A percentile compares a stretch with the other conserved stretches of the same genome.
These are phyloP conservation scores for Pneumocystis carinii DNA, from an alignment of 1,139 yeast species.

Conservation along the genomic window DNA sequence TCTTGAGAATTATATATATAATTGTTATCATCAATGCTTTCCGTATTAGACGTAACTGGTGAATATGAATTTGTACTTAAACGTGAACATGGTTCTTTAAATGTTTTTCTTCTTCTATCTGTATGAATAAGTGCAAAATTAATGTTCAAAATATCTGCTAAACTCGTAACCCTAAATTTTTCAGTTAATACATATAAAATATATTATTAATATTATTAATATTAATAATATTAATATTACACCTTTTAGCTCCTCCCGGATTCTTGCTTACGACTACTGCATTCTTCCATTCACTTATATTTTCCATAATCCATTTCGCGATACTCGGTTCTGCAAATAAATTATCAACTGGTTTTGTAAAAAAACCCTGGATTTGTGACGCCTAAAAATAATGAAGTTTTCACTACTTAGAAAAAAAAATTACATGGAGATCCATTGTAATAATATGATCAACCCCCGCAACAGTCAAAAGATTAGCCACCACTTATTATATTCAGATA, in stretches of 20 bases:
- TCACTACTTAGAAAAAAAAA: background rate
- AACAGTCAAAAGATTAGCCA: conserved; percentile 86
- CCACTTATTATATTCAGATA: conserved; percentile 34
- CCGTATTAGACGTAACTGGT: conserved; percentile 5
- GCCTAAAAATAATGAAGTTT: conserved; percentile 29
- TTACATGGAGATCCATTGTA: conserved; percentile 77
- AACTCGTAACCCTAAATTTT: conserved; percentile 51
- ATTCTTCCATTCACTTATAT: conserved; percentile 68
- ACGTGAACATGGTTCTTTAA: background rate
- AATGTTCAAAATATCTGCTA: conserved; percentile 88
- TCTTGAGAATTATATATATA: background rate
- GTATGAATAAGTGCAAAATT: conserved; percentile 99
- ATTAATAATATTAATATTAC: background rate
- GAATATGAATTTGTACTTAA: conserved; percentile 41
- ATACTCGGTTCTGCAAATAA: conserved; percentile 91
- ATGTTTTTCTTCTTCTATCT: conserved; percentile 66
- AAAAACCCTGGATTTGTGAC: conserved; percentile 97
- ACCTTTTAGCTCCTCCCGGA: conserved; percentile 93
- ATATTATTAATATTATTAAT: too few relatives aligned
- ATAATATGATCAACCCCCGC: conserved; percentile 99
- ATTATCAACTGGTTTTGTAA: conserved; percentile 92
- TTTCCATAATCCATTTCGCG: conserved; percentile 90
- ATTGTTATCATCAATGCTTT: background rate
- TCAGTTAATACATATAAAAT: background rate
- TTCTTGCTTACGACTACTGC: conserved; percentile 88